These are phyloP conservation scores for Sphenostylis stenocarpa DNA, from an alignment of 306 rosid species.

Conservation along the genomic window DNA sequence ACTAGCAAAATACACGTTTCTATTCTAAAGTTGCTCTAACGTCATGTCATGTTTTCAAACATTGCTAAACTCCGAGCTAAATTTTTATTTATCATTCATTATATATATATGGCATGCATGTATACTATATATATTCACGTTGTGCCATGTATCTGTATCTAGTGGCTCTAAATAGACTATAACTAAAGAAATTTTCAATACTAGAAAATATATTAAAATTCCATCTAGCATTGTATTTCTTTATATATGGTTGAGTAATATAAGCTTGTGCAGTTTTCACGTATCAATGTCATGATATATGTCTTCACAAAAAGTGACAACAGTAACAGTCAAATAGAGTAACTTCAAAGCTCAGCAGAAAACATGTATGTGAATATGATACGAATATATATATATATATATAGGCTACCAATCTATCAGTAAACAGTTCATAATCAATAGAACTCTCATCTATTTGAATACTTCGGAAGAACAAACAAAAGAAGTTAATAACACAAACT, in stretches of 20 bases:
- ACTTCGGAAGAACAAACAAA: not conserved
- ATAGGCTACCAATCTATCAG: not conserved
- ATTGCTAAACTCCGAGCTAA: not conserved
- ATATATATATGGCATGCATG: too few species aligned
- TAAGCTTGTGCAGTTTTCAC: conserved; percentile 1
- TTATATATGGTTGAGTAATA: not conserved
- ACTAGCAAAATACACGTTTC: not conserved
- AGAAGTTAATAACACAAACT: not conserved
- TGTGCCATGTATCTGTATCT: not conserved
- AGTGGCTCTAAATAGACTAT: not conserved
- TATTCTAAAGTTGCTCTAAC: conserved; percentile 24
- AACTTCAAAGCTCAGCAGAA: conserved; percentile 17
- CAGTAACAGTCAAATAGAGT: not conserved
- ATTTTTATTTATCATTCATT: too few species aligned
- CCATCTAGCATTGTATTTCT: not conserved
- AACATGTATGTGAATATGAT: not conserved
- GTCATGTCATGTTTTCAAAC: not conserved
- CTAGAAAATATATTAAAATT: not conserved
- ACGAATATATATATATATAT: not conserved
- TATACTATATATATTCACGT: not conserved
- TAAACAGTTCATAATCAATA: too few species aligned
- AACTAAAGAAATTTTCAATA: not conserved
- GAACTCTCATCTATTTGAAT: not conserved
- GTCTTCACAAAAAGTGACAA: not conserved
- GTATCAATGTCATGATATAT: not conserved